These are phyloP conservation scores for Blastobotrys americana DNA, from an alignment of 805 yeast species.

Conservation along the genomic window DNA sequence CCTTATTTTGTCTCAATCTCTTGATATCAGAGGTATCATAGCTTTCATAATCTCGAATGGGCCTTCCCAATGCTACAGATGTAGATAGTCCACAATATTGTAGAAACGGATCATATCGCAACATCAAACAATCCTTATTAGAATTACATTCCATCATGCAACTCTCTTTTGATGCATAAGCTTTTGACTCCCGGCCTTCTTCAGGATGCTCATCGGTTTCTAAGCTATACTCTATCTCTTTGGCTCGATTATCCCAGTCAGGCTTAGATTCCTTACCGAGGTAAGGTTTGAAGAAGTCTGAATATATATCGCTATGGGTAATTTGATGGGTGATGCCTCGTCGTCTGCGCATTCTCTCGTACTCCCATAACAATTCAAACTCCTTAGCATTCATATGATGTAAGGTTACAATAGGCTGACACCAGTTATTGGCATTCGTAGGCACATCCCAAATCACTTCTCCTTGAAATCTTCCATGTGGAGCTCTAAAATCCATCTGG, in stretches of 20 bases:
- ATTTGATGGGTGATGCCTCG: constrained; percentile 18
- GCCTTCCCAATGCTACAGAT: constrained; percentile 25
- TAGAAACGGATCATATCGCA: constrained; percentile 23
- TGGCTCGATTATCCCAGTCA: constrained; percentile 28
- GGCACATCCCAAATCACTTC: constrained; percentile 20
- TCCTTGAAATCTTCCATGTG: constrained; percentile 27
- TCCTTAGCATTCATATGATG: constrained; percentile 27
- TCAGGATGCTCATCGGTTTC: background rate
- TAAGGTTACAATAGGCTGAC: constrained; percentile 27
- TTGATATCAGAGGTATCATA: constrained; percentile 1
- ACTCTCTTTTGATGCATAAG: constrained; percentile 18
- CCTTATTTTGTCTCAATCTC: constrained; percentile 9
- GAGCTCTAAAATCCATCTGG: constrained; percentile 7
- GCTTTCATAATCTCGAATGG: constrained; percentile 15
- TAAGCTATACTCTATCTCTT: constrained; percentile 20
- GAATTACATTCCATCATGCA: constrained; percentile 20
- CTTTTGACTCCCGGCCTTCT: constrained; percentile 4
- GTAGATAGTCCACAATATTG: constrained; percentile 27
- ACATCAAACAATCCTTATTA: constrained; percentile 22
- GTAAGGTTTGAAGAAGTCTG: constrained; percentile 19
- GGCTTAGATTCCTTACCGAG: constrained; percentile 15
- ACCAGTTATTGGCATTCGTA: constrained; percentile 21
- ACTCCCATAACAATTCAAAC: constrained; percentile 26
- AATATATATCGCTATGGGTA: constrained; percentile 27
- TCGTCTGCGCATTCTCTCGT: constrained; percentile 22